Percentiles rank a stretch among this genome's conserved stretches.
phyloP scores from a whole-genome alignment of 306 rosid genomes.

The Mimosa pudica region DNA sequence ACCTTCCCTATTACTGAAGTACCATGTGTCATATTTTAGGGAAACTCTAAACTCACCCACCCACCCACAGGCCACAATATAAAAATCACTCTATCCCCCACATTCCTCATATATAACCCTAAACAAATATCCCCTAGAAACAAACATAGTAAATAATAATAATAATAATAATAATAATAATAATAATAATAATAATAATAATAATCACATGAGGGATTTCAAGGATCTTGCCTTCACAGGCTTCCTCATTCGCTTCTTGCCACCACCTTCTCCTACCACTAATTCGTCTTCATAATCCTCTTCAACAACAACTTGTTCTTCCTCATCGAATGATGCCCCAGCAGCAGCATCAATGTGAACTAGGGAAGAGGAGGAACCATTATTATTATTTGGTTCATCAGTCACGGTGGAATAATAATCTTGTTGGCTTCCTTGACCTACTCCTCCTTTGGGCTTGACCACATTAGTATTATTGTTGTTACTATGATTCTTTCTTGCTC shows the following conservation, averaged over 20 bases:
- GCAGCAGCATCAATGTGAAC: too few relatives aligned
- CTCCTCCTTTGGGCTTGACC: neutral
- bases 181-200: too few relatives aligned
- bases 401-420: neutral
- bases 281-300: conserved; percentile 36
- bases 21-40: conserved; percentile 30
- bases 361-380: too few relatives aligned
- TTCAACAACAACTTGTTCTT: too few relatives aligned
- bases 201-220: conserved; percentile 73
- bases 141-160: too few relatives aligned
- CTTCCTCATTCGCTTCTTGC: conserved; percentile 70
- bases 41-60: conserved; percentile 50
- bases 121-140: too few relatives aligned
- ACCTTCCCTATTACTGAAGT: neutral
- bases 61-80: conserved; percentile 29
- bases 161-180: neutral
- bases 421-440: neutral
- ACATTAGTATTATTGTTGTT: conserved; percentile 4
- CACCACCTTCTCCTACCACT: conserved; percentile 1
- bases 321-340: too few relatives aligned
- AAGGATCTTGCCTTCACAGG: conserved; percentile 86
- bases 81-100: neutral
- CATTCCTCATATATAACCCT: too few relatives aligned
- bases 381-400: neutral
- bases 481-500: conserved; percentile 37